Conservation (phyloP, 2,329 filamentous ascomycete species). For the Graphiopsis chlorocephala region DNA sequence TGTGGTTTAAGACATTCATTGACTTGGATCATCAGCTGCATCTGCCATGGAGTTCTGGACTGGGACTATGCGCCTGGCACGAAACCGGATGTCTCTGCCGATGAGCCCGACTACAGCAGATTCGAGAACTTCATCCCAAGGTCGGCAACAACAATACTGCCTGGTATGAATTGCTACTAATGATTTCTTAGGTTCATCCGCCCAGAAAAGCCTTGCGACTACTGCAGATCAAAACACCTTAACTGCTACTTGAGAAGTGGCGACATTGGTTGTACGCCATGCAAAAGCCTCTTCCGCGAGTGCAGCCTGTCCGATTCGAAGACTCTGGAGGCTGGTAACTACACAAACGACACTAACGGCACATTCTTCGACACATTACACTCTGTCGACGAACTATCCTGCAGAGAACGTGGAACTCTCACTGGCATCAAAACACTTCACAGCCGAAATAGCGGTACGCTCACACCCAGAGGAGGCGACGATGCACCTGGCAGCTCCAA, state of each 20-base stretch:
- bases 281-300: slow-evolving; percentile 47
- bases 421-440: slow-evolving; percentile 40
- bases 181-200: slow-evolving; percentile 34
- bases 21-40: slow-evolving; percentile 16
- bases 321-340: slow-evolving; percentile 28
- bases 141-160: background rate
- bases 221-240: slow-evolving; percentile 46
- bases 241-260: slow-evolving; percentile 45
- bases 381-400: slow-evolving; percentile 43
- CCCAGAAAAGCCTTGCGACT: slow-evolving; percentile 46
- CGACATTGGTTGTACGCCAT: slow-evolving; percentile 45
- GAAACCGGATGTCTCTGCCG: background rate
- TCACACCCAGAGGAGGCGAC: slow-evolving; percentile 24
- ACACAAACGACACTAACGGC: slow-evolving; percentile 25
- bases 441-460: slow-evolving; percentile 17
- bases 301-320: slow-evolving; percentile 45
- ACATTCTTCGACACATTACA: slow-evolving; percentile 49
- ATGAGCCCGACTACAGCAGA: slow-evolving; percentile 38
- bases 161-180: background rate
- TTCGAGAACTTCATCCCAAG: slow-evolving; percentile 47
- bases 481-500: slow-evolving; percentile 35
- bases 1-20: background rate
- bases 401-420: slow-evolving; percentile 32
- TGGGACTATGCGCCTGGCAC: slow-evolving; percentile 16
- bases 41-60: slow-evolving; percentile 22